These are phyloP conservation scores for Talaromyces ruber DNA, from an alignment of 495 filamentous ascomycete genomes.

Conservation along the genomic window DNA sequence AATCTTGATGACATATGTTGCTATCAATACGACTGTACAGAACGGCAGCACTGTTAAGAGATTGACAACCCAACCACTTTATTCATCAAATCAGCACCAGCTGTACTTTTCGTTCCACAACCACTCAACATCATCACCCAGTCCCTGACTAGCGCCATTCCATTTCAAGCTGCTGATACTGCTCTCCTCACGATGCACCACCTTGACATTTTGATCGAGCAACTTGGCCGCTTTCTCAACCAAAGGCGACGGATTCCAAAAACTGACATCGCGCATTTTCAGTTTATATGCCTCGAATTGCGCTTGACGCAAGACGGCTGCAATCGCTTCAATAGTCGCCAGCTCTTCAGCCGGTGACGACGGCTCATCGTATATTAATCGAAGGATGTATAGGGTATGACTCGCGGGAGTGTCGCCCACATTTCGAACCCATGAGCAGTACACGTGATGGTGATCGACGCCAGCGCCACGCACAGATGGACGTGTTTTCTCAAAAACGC, in stretches of 20 bases:
- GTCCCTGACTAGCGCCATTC: conserved; percentile 42
- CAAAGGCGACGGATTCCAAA: conserved; percentile 57
- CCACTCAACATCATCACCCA: conserved; percentile 64
- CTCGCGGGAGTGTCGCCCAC: conserved; percentile 48
- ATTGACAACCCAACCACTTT: background rate
- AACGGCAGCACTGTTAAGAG: background rate
- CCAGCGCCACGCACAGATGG: conserved; percentile 66
- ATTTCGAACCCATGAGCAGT: conserved; percentile 74
- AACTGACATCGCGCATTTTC: conserved; percentile 49
- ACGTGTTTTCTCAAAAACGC: conserved; percentile 23
- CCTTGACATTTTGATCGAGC: conserved; percentile 34
- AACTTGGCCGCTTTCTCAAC: conserved; percentile 50
- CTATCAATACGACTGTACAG: background rate
- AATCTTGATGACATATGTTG: background rate
- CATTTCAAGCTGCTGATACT: conserved; percentile 59
- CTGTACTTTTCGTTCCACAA: conserved; percentile 85
- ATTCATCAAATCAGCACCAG: conserved; percentile 63
- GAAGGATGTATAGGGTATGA: conserved; percentile 71
- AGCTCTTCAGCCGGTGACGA: conserved; percentile 29
- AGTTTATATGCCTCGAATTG: conserved; percentile 48
- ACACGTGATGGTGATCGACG: conserved; percentile 46
- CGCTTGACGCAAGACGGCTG: conserved; percentile 42
- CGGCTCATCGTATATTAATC: conserved; percentile 60
- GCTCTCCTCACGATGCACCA: conserved; percentile 52
- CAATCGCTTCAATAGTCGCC: conserved; percentile 33